Conservation (phyloP, 768 basidiomycete species). For the Bullera alba region DNA sequence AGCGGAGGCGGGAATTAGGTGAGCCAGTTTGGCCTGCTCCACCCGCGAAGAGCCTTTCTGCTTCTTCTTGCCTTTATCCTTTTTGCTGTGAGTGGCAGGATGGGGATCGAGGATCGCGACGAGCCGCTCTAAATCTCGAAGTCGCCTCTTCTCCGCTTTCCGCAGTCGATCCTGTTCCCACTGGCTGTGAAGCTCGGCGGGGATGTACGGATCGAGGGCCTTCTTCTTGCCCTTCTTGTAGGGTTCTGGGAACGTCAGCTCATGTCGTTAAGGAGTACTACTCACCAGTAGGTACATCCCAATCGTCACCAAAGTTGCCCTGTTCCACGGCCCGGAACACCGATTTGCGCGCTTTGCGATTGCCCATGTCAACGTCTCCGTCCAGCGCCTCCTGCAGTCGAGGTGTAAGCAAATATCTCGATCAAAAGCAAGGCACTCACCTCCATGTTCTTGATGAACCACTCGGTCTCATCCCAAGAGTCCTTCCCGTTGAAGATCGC, state of each 20-base stretch:
- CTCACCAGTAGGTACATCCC: conserved; percentile 12
- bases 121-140: conserved; percentile 56
- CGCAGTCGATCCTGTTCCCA: conserved; percentile 77
- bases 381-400: conserved; percentile 58
- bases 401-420: neutral
- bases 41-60: conserved; percentile 50
- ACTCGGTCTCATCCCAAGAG: conserved; percentile 56
- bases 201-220: conserved; percentile 53
- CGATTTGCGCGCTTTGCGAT: conserved; percentile 54
- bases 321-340: conserved; percentile 59
- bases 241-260: conserved; percentile 22
- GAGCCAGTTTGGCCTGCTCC: conserved; percentile 44
- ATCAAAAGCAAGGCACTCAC: conserved; percentile 45
- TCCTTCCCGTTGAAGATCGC: conserved; percentile 38
- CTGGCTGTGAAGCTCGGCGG: conserved; percentile 57
- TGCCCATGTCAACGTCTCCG: conserved; percentile 53
- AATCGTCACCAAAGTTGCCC: conserved; percentile 50
- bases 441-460: conserved; percentile 54
- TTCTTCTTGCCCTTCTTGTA: conserved; percentile 42
- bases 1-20: conserved; percentile 35
- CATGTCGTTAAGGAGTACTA: conserved; percentile 16
- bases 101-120: conserved; percentile 60
- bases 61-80: conserved; percentile 32
- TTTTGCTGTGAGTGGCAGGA: conserved; percentile 52
- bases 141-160: conserved; percentile 69